Conservation (phyloP, 805 yeast genomes). For the Saccharomycopsis oosterbeekiorum region DNA sequence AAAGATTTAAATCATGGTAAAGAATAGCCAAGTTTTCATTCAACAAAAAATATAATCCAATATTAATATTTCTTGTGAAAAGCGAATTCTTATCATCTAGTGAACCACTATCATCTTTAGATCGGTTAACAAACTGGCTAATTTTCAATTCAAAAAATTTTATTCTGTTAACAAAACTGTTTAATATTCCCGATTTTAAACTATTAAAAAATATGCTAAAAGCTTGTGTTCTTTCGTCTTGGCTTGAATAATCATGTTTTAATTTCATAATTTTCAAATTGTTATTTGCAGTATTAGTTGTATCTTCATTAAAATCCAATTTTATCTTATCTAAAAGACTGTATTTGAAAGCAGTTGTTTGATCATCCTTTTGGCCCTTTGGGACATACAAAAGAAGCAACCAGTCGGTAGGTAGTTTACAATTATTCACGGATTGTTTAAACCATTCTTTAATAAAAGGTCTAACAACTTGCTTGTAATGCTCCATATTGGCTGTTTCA, state of each 20-base stretch:
- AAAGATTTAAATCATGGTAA: conserved; percentile 44
- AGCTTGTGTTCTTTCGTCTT: conserved; percentile 34
- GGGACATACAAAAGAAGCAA: conserved; percentile 46
- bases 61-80: conserved; percentile 34
- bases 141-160: conserved; percentile 31
- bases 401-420: conserved; percentile 47
- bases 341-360: conserved; percentile 33
- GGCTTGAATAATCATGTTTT: conserved; percentile 21
- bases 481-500: conserved; percentile 55
- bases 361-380: conserved; percentile 27
- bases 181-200: conserved; percentile 40
- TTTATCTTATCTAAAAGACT: conserved; percentile 46
- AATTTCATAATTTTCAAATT: conserved; percentile 28
- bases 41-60: conserved; percentile 33
- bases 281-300: conserved; percentile 4
- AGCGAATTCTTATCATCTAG: conserved; percentile 10
- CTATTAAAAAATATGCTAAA: conserved; percentile 39
- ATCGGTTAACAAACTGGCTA: conserved; percentile 24
- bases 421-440: conserved; percentile 29
- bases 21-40: conserved; percentile 44
- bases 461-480: conserved; percentile 68
- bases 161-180: conserved; percentile 43
- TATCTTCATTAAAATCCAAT: conserved; percentile 34
- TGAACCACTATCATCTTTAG: conserved; percentile 12
- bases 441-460: conserved; percentile 82